Evolutionary conservation across 2,329 filamentous ascomycete genomes (phyloP), one percentile per base, ranked within the genome.

Genomic region (Epichloe coenophiala): DNA sequence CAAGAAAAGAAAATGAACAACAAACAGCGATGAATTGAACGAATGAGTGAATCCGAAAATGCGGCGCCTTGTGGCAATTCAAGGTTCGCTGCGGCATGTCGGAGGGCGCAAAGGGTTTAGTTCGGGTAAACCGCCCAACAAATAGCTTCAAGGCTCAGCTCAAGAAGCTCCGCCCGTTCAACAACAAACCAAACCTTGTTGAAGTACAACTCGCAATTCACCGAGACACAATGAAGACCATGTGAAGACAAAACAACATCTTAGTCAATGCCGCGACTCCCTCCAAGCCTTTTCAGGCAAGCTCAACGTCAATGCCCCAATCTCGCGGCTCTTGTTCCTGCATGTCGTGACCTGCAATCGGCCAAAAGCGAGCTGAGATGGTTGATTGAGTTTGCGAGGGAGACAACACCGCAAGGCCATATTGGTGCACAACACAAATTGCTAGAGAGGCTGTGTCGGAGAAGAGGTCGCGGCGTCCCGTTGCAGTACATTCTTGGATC

Each of bases 401-500:
- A 57, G 51, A 61, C 56, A 13, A 53, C 50, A 48, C 13, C 46
- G 33, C 38, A 47, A 41, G 43, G 52, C 33, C 50, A 51, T 51
- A n/a, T 50, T 45, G 47, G 49, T 53, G 15, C 39, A 21, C 43
- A 31, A 2, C 58, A 50, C 15, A 23, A 17, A 19, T 53, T 78
- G n/a, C 37, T 50, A 2, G 55, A 64, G 7, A 54, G 60, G 1
- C 63, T 82, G 6, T 80, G 76, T 54, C 64, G 63, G 4, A 65
- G 69, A 46, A 70, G 81, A 36, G 71, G 75, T 8, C 66, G 63
- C 8, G 88, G 88, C 1, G 77, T 82, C 52, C 93, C 93, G 1
- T 68, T 98, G 36, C 93, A 97, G 65, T 97, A 97, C 63, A 75
- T 97, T 21, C 71, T 98, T 1, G 89, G 89, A 3, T 82, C 83